Base-by-base conservation (phyloP, 495 filamentous ascomycete species). In the Xylaria grammica region DNA sequence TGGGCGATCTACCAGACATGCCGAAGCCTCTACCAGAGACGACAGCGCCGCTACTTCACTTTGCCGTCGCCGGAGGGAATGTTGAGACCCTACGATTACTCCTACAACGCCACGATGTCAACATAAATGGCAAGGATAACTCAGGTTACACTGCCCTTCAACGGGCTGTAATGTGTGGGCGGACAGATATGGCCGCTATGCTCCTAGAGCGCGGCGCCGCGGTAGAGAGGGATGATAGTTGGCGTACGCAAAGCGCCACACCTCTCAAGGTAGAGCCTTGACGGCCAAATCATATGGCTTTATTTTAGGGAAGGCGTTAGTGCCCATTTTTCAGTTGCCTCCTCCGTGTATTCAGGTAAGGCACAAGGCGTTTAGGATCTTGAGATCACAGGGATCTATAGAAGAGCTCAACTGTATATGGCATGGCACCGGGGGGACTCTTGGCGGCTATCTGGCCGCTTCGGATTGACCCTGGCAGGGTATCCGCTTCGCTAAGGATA, bases 161-260 rank as follows among this genome's bases (percentile, higher is more conserved):
- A 60, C 65, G 72, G 19, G 72, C 72, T 10, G 69, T 74, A 30
- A 72, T 70, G 72, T 54, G 65, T 29, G 72, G 72, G 11, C 67
- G 72, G 29, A 69, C 72, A n/a, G 72, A 74, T 29, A 72, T 74
- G 72, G 72, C 72, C 20, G 69, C 72, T 30, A 65, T 72, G 63
- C 72, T 74, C 5, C 65, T 74, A 26, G 69, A 74, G 61, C 72
- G 62, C 36, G 72, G 72, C 15, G 72, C 72, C 20, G 49, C 71
- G 17, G 63, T 70, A 22, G 72, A 74, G 48, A 65, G 63, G 26
- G 69, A 70, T 45, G 55, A 65, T 42, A 50, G 34, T 44, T 50
- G 50, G 60, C 50, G 50, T n/a, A 55, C 36, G 27, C 32, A 34
- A 20, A 44, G 17, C 29, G 38, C 20, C 20, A 22, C 22, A 5